Base-by-base conservation (phyloP, 2,329 filamentous ascomycete species). In the Colletotrichum sp. region DNA sequence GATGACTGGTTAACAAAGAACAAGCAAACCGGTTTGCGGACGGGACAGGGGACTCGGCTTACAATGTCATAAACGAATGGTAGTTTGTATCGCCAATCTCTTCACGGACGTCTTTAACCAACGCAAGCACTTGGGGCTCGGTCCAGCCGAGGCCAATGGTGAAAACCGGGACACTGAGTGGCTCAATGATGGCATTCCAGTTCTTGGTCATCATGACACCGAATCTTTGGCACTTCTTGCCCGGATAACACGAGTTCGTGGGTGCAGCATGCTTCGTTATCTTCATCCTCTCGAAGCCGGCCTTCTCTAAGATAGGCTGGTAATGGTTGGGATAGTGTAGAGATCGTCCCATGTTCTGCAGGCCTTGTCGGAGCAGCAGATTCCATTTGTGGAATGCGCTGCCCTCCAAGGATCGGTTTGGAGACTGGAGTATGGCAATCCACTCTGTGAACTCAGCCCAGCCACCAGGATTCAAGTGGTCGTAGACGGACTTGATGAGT, bases 51-150 rank as follows among this genome's bases (percentile, higher is more conserved):
- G 7, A n/a, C 28, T 55, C 18, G 10, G 59, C 84, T 82, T 77
- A 86, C 83, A 86, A 79, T 16, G 84, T 83, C 81, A 84, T 86
- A 76, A 83, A 87, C 0, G 81, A 81, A 59, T 87, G 86, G 13
- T 85, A 82, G 0, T 75, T 74, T 26, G 79, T 82, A 36, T 86
- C 80, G 57, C 75, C 81, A 78, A 87, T 80, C 32, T 85, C 83
- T 2, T 72, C 78, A 21, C 83, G 82, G 18, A 83, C 83, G 12
- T 83, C 80, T 21, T 80, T 77, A 16, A 85, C 77, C 57, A 85
- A 84, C 7, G 81, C 79, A 48, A 83, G 79, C 0, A 85, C 82
- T 61, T 84, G 80, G 7, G 82, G 78, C 13, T 78, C 60, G 1
- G 78, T 78, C 86, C 85, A 87, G 1, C 83, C 83, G 30, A 85